These are phyloP conservation scores for Diversispora eburnea DNA, from an alignment of 192 early-diverging fungal species.

Conservation along the genomic window DNA sequence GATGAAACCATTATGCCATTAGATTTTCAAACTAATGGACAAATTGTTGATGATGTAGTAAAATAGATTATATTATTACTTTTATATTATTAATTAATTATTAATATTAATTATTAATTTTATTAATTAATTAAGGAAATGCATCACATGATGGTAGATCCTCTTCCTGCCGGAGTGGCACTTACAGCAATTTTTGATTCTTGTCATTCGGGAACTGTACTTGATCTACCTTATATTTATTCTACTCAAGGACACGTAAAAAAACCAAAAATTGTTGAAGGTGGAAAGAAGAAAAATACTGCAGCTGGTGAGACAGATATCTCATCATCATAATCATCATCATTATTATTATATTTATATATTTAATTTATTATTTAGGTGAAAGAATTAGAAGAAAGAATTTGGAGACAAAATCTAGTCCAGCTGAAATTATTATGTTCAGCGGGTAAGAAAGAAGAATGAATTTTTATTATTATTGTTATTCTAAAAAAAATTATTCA, in stretches of 20 bases:
- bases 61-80: no score
- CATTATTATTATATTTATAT: conserved; percentile 39
- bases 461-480: background rate
- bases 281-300: conserved; percentile 39
- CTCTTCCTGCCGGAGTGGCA: conserved; percentile 47
- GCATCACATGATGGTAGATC: no score
- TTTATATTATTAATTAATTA: no score
- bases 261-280: conserved; percentile 41
- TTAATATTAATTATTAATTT: no score
- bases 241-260: conserved; percentile 59
- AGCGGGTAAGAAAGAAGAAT: conserved; percentile 51
- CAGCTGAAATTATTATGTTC: conserved; percentile 77
- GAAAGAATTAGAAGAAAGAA: conserved; percentile 27
- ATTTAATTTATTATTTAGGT: conserved; percentile 29
- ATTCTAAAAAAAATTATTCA: no score
- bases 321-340: no score
- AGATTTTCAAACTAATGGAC: conserved; percentile 51
- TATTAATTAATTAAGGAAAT: no score
- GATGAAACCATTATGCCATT: conserved; percentile 79
- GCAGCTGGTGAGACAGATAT: conserved; percentile 33
- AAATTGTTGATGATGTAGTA: conserved; percentile 65
- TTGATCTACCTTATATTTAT: conserved; percentile 79
- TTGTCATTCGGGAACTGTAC: conserved; percentile 77
- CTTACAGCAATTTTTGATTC: conserved; percentile 82
- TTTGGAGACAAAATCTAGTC: conserved; percentile 39